Conservation (phyloP, 2,329 filamentous ascomycete species). For the Rhexocercosporidium sp. region DNA sequence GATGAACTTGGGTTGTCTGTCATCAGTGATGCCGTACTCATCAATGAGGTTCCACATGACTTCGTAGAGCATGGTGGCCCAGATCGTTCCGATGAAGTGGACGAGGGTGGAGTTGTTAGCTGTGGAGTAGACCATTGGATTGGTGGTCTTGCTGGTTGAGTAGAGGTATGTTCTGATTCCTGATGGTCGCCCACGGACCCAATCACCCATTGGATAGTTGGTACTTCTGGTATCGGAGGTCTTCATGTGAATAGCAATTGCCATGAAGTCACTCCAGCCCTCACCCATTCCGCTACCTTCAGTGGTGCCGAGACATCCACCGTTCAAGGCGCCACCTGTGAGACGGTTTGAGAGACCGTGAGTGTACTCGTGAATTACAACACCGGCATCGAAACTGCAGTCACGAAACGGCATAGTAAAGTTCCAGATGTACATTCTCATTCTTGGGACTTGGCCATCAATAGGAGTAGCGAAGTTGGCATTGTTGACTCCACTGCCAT, state of each 20-base stretch:
- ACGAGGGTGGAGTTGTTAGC: constrained; percentile 11
- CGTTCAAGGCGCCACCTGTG: constrained; percentile 10
- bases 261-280: constrained; percentile 19
- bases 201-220: constrained; percentile 13
- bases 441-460: constrained; percentile 9
- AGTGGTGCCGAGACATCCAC: constrained; percentile 10
- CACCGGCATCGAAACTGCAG: constrained; percentile 14
- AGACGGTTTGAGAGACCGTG: constrained; percentile 15
- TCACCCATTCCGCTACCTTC: constrained; percentile 17
- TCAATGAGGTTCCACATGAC: constrained; percentile 17
- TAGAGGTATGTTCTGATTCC: constrained; percentile 18
- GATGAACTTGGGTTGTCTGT: constrained; percentile 4
- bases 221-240: constrained; percentile 6
- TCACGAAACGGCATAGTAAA: neutral
- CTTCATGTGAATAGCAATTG: constrained; percentile 13
- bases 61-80: constrained; percentile 17
- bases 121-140: constrained; percentile 15
- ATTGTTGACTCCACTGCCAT: constrained; percentile 14
- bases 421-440: constrained; percentile 18
- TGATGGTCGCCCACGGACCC: constrained; percentile 1
- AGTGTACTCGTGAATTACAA: constrained; percentile 15
- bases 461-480: constrained; percentile 12
- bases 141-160: constrained; percentile 13
- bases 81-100: constrained; percentile 16
- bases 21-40: constrained; percentile 4